A percentile compares a stretch with the other conserved stretches of the same genome.
Conservation (phyloP, 208 protist genomes). For the Wallacemonas sp. region DNA sequence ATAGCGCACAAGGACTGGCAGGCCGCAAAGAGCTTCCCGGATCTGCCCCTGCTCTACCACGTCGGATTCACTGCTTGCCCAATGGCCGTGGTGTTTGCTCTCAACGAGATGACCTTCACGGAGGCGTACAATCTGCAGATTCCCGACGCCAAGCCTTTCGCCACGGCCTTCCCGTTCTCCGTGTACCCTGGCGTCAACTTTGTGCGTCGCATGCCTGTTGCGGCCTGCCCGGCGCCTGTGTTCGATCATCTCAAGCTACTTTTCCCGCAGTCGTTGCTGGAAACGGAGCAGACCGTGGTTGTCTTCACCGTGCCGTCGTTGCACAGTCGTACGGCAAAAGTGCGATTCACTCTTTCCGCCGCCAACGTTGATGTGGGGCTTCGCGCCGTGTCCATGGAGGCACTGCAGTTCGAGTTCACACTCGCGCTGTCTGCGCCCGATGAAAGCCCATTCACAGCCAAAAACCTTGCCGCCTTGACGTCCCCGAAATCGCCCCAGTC, state of each 20-base stretch:
- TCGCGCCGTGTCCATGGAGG: conserved; percentile 40
- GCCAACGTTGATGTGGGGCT: conserved; percentile 43
- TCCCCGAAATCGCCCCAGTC: neutral
- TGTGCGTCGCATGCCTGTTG: conserved; percentile 46
- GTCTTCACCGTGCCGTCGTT: conserved; percentile 37
- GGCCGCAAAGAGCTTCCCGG: conserved; percentile 50
- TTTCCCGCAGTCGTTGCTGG: conserved; percentile 41
- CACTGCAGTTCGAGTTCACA: conserved; percentile 72
- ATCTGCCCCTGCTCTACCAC: conserved; percentile 56
- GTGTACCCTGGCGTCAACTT: conserved; percentile 78
- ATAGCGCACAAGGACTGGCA: conserved; percentile 48
- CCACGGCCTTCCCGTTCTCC: conserved; percentile 45
- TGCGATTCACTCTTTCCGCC: conserved; percentile 73
- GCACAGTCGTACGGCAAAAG: conserved; percentile 23
- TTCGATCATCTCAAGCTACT: conserved; percentile 53
- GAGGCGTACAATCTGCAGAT: conserved; percentile 48
- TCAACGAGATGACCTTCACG: conserved; percentile 76
- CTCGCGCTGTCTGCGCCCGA: neutral
- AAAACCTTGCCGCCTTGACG: neutral
- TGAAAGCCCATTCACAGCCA: conserved; percentile 5
- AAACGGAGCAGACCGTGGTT: conserved; percentile 36
- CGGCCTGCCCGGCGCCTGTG: conserved; percentile 52
- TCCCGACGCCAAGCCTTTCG: conserved; percentile 37
- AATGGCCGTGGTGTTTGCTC: conserved; percentile 54
- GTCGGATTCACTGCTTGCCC: conserved; percentile 35